phyloP scores from a whole-genome alignment of 1,284 basidiomycete genomes.

The Ustilago tritici region DNA sequence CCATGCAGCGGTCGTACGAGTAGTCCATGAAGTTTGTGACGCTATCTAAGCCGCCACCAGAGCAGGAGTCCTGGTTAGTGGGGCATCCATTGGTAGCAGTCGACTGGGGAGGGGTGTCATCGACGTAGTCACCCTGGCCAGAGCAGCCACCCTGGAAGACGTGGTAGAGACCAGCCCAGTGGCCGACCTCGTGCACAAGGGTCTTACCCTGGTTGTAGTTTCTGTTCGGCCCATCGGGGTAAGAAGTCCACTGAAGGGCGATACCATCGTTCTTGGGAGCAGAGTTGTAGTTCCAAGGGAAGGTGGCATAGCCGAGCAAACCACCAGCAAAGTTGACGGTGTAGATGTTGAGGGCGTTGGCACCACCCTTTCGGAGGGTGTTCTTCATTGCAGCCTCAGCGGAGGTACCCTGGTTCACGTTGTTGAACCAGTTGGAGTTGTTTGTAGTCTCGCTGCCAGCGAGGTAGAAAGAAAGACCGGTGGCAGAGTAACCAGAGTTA shows the following conservation, averaged over 20 bases:
- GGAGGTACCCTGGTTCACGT: slow-evolving; percentile 71
- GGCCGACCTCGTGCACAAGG: slow-evolving; percentile 73
- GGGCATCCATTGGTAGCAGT: slow-evolving; percentile 48
- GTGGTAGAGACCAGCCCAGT: slow-evolving; percentile 74
- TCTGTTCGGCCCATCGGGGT: slow-evolving; percentile 72
- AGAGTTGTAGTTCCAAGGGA: slow-evolving; percentile 68
- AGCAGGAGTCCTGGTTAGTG: slow-evolving; percentile 40
- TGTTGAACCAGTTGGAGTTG: slow-evolving; percentile 74
- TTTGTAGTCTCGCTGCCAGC: slow-evolving; percentile 69
- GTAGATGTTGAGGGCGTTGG: slow-evolving; percentile 74
- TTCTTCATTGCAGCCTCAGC: slow-evolving; percentile 74
- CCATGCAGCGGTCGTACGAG: slow-evolving; percentile 23
- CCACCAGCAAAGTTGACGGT: slow-evolving; percentile 69
- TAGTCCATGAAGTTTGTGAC: slow-evolving; percentile 52
- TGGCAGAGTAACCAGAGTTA: slow-evolving; percentile 72
- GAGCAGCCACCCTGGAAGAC: slow-evolving; percentile 76
- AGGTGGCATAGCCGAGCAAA: slow-evolving; percentile 72
- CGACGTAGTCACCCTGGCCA: slow-evolving; percentile 73
- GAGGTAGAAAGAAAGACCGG: slow-evolving; percentile 73
- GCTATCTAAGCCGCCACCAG: slow-evolving; percentile 40
- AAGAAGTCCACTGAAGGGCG: slow-evolving; percentile 23
- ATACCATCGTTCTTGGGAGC: slow-evolving; percentile 70
- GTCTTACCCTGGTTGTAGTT: slow-evolving; percentile 74
- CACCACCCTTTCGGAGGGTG: slow-evolving; percentile 72
- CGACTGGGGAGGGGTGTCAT: slow-evolving; percentile 72